Base-by-base conservation (phyloP, 1,284 basidiomycete species). In the Trichosporon inkin region DNA sequence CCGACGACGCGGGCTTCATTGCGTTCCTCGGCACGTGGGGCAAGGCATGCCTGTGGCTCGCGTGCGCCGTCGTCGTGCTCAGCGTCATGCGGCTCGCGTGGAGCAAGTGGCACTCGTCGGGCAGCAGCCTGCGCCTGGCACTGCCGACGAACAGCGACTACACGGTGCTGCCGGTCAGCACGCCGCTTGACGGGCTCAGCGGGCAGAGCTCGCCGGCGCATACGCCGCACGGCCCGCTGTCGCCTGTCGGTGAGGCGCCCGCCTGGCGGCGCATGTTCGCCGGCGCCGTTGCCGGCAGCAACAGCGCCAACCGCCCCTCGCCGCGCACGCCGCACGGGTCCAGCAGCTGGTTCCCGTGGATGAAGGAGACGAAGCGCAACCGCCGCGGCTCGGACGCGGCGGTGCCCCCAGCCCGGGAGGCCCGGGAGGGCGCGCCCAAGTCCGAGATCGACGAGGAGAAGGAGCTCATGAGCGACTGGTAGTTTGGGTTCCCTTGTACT, bases 1-100 rank as follows among this genome's bases (percentile, higher is more conserved):
- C 90, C 7, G 92, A 94, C 71, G 92, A 96, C 76, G 92, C 92
- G 17, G 89, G 87, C 8, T 94, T 95, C 80, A 92, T 96, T 72
- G 85, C 86, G 24, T 95, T 94, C 81, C 82, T 97, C 61, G 89
- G 85, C 44, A 83, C 83, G 32, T 92, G 90, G 86, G 93, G 93
- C 62, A 92, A 89, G 73, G 81, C 76, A 36, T 78, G 95, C 61
- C 89, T 96, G 87, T 90, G 87, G 85, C 66, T 92, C 32, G 91
- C 89, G 2, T 76, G 87, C 57, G 75, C 84, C 17, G 78, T 95
- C 60, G 81, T 95, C 41, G 74, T 92, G 51, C 71, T 86, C 49
- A 89, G 89, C 22, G 74, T 86, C 40, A 73, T 86, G 54, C 83
- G 86, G 64, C 79, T 94, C 53, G 69, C 67, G 74, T 87, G 73